phyloP scores from a whole-genome alignment of 2,329 filamentous ascomycete genomes.

The Proliferodiscus dingleyae region DNA sequence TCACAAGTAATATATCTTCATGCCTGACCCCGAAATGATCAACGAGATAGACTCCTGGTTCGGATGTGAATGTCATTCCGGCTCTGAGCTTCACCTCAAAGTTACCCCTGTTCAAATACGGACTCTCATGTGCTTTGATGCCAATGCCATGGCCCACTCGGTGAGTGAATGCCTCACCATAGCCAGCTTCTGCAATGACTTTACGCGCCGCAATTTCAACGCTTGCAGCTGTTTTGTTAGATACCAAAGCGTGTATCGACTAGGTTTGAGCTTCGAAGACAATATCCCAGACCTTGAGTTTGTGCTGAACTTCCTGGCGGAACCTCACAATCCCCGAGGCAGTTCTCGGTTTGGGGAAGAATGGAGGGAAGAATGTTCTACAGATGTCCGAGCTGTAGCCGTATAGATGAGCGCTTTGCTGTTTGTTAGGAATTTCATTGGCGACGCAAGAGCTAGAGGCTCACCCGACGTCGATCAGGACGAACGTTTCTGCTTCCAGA shows the following conservation, averaged over 20 bases:
- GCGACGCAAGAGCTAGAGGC: slow-evolving; percentile 3
- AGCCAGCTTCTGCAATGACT: slow-evolving; percentile 54
- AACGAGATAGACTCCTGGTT: slow-evolving; percentile 58
- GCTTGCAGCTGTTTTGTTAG: slow-evolving; percentile 50
- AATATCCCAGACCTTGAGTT: slow-evolving; percentile 53
- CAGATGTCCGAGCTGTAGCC: slow-evolving; percentile 62
- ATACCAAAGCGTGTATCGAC: slow-evolving; percentile 45
- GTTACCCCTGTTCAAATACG: slow-evolving; percentile 61
- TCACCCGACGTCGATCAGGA: slow-evolving; percentile 56
- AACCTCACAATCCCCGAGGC: slow-evolving; percentile 7
- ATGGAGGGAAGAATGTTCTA: slow-evolving; percentile 51
- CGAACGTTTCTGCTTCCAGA: slow-evolving; percentile 49
- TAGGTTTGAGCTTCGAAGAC: slow-evolving; percentile 58
- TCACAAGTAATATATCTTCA: slow-evolving; percentile 57
- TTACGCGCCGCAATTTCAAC: slow-evolving; percentile 56
- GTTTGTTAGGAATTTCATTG: not conserved
- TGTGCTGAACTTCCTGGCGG: slow-evolving; percentile 36
- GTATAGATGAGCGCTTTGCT: slow-evolving; percentile 47
- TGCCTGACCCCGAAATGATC: slow-evolving; percentile 57
- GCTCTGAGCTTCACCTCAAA: slow-evolving; percentile 39
- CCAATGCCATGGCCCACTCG: slow-evolving; percentile 60
- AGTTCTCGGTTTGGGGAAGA: slow-evolving; percentile 27
- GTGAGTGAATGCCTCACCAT: slow-evolving; percentile 56
- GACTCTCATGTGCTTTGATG: slow-evolving; percentile 62
- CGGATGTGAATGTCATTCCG: slow-evolving; percentile 60